phyloP scores from a whole-genome alignment of 73 alveolate genomes.

The Uronychia setigera region DNA sequence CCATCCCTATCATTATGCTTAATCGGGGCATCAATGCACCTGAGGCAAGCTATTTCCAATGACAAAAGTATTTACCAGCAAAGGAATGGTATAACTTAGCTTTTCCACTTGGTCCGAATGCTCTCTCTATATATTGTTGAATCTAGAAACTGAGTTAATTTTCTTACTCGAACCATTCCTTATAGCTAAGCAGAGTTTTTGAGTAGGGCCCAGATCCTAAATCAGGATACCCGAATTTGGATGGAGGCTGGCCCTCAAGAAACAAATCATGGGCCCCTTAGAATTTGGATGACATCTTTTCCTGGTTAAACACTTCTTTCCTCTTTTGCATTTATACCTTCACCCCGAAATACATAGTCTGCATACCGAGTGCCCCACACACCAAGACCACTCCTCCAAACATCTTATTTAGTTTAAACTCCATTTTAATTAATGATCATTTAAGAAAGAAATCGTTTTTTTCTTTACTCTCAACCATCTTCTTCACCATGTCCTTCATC shows the following conservation, averaged over 20 bases:
- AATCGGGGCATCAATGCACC: not conserved
- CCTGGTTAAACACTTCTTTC: not conserved
- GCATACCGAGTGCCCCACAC: not conserved
- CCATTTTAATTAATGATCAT: not conserved
- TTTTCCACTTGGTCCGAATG: not conserved
- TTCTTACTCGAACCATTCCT: not conserved
- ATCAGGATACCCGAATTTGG: not conserved
- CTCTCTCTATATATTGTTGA: not conserved
- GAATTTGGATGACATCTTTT: not conserved
- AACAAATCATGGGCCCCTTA: not conserved
- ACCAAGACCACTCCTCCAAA: not conserved
- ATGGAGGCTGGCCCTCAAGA: not conserved
- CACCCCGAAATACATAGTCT: not conserved
- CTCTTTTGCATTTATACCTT: not conserved
- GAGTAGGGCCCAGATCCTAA: not conserved
- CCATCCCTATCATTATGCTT: not conserved
- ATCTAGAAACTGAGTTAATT: not conserved
- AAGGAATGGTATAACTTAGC: not conserved
- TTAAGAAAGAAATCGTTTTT: not conserved
- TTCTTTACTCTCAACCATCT: not conserved
- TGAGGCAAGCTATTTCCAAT: not conserved
- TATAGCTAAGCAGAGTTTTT: not conserved
- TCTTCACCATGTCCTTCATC: not conserved
- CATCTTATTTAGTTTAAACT: not conserved
- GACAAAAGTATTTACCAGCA: not conserved